phyloP scores from a whole-genome alignment of 2,329 filamentous ascomycete species.

The Xylariaceae sp. region DNA sequence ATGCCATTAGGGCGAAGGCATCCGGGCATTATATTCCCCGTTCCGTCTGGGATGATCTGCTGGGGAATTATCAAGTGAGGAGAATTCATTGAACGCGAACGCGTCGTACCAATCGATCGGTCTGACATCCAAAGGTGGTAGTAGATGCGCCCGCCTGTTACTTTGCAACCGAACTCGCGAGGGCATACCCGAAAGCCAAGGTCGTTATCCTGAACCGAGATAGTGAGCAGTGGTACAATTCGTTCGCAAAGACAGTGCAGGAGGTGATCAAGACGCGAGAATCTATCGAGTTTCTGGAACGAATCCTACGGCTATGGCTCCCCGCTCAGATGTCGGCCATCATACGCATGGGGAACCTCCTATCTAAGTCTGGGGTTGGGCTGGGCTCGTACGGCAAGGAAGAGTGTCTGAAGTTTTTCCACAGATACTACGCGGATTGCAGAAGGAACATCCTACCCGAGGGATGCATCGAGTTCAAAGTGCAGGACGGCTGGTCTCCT shows the following conservation, averaged over 20 bases:
- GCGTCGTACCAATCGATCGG: background rate
- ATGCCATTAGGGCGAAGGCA: slow-evolving; percentile 12
- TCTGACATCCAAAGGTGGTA: slow-evolving; percentile 10
- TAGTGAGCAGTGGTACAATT: slow-evolving; percentile 20
- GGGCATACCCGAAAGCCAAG: slow-evolving; percentile 21
- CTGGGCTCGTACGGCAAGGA: slow-evolving; percentile 15
- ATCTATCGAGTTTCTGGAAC: slow-evolving; percentile 7
- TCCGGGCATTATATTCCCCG: slow-evolving; percentile 8
- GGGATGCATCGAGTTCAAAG: slow-evolving; percentile 16
- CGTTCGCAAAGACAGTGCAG: slow-evolving; percentile 18
- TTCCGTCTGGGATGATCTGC: slow-evolving; percentile 12
- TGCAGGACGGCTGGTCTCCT: slow-evolving; percentile 18
- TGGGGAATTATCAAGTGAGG: slow-evolving; percentile 16
- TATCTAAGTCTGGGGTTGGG: slow-evolving; percentile 16
- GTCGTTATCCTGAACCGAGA: slow-evolving; percentile 21
- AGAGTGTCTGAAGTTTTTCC: slow-evolving; percentile 16
- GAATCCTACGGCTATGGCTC: slow-evolving; percentile 11
- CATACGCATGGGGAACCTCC: slow-evolving; percentile 17
- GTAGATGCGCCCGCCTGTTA: slow-evolving; percentile 18
- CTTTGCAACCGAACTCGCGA: slow-evolving; percentile 20
- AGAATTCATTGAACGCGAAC: no score
- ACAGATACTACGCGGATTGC: slow-evolving; percentile 17
- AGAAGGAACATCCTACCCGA: slow-evolving; percentile 12
- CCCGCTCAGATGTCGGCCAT: slow-evolving; percentile 14
- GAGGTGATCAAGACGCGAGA: slow-evolving; percentile 15